Evolutionary conservation across 2,329 filamentous ascomycete species (phyloP).

Genomic region (Ceratocystis lukuohia): DNA sequence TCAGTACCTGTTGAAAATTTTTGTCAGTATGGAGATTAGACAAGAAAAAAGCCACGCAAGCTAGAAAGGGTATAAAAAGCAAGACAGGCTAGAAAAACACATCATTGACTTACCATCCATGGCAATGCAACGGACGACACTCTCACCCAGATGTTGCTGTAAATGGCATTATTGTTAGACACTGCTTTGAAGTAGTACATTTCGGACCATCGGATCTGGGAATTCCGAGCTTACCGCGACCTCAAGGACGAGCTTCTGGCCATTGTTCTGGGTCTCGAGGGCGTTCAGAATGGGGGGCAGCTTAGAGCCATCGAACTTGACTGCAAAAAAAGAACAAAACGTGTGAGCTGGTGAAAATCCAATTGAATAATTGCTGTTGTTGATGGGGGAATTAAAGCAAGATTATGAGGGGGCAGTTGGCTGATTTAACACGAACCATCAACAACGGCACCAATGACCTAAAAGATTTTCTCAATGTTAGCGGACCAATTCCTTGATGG

Average conservation of each 20-base stretch:
- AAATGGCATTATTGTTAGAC: constrained; percentile 23
- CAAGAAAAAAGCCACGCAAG: neutral
- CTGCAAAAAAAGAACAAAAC: constrained; percentile 36
- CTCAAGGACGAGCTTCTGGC: constrained; percentile 89
- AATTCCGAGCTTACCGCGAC: constrained; percentile 57
- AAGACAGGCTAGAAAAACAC: neutral
- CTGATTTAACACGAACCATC: constrained; percentile 56
- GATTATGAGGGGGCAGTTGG: too few species aligned
- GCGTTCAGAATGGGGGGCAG: constrained; percentile 97
- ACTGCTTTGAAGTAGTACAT: constrained; percentile 17
- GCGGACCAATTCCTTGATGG: constrained; percentile 19
- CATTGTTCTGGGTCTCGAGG: constrained; percentile 79
- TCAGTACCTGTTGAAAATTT: constrained; percentile 66
- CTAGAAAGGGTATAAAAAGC: neutral
- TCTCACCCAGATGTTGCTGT: constrained; percentile 99
- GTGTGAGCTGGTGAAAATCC: constrained; percentile 17
- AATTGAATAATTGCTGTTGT: neutral
- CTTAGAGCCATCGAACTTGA: constrained; percentile 92
- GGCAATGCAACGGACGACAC: constrained; percentile 98
- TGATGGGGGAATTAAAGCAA: neutral
- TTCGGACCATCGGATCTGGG: constrained; percentile 16
- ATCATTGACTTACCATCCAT: constrained; percentile 73
- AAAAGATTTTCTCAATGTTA: constrained; percentile 46
- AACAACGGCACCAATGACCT: constrained; percentile 98
- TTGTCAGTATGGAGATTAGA: constrained; percentile 3